Evolutionary conservation across 2,329 filamentous ascomycete species (phyloP).

Genomic region (Monilinia polystroma): DNA sequence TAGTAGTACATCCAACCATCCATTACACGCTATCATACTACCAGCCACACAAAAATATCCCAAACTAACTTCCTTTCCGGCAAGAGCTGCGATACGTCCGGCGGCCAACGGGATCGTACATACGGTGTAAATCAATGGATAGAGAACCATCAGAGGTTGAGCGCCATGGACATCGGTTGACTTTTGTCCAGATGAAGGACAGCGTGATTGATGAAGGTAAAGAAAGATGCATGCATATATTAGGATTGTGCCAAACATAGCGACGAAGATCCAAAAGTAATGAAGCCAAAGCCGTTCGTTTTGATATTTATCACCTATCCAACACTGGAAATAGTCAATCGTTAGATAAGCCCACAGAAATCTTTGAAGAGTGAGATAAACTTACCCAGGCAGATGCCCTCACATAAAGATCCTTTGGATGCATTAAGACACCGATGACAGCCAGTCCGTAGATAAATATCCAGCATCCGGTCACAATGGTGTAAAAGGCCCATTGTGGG

Average conservation of each 20-base stretch:
- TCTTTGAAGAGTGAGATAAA: constrained; percentile 20
- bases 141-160: constrained; percentile 58
- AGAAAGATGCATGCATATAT: constrained; percentile 46
- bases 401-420: constrained; percentile 54
- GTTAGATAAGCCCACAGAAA: not conserved
- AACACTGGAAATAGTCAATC: constrained; percentile 50
- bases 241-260: constrained; percentile 50
- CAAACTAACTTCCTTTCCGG: constrained; percentile 50
- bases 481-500: constrained; percentile 51
- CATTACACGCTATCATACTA: constrained; percentile 56
- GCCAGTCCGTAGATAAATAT: constrained; percentile 58
- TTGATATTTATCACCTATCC: constrained; percentile 57
- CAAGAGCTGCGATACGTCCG: constrained; percentile 63
- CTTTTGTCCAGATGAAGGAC: not conserved
- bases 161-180: constrained; percentile 27
- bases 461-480: constrained; percentile 53
- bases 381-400: constrained; percentile 62
- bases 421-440: constrained; percentile 46
- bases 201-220: constrained; percentile 28
- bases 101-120: constrained; percentile 66
- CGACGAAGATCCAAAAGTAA: constrained; percentile 63
- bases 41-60: constrained; percentile 60
- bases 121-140: constrained; percentile 67
- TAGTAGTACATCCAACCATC: constrained; percentile 54
- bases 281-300: constrained; percentile 58